A percentile compares a stretch with the other conserved stretches of the same genome.
phyloP scores from a whole-genome alignment of 805 yeast genomes.

The Candida verbasci region DNA sequence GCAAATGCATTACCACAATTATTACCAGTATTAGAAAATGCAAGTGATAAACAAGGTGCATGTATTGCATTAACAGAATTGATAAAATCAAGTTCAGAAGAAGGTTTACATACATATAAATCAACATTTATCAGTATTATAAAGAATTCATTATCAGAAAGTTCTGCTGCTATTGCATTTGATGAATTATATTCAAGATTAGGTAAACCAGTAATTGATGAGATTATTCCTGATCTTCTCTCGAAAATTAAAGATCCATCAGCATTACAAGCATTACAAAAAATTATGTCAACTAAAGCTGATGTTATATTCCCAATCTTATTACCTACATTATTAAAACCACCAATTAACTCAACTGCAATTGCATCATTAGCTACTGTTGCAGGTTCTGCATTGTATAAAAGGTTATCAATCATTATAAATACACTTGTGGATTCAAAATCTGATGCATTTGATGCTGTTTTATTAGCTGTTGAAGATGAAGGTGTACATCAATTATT shows the following conservation, averaged over 20 bases:
- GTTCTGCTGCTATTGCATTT: conserved; percentile 86
- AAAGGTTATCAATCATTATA: conserved; percentile 67
- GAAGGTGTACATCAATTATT: conserved; percentile 81
- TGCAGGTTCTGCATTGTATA: conserved; percentile 79
- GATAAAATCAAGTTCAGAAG: conserved; percentile 65
- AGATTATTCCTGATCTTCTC: conserved; percentile 79
- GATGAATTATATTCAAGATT: conserved; percentile 79
- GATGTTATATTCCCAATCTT: conserved; percentile 91
- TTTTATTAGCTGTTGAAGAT: conserved; percentile 68
- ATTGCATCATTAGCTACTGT: conserved; percentile 89
- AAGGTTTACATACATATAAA: conserved; percentile 61
- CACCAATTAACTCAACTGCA: conserved; percentile 79
- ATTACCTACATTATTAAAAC: conserved; percentile 74
- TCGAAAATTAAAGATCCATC: conserved; percentile 66
- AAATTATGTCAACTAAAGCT: conserved; percentile 85
- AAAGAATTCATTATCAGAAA: conserved; percentile 74
- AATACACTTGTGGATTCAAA: conserved; percentile 66
- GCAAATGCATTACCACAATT: conserved; percentile 78
- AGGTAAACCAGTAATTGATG: conserved; percentile 85
- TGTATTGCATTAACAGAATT: conserved; percentile 90
- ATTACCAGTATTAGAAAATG: conserved; percentile 80
- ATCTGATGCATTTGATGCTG: conserved; percentile 58
- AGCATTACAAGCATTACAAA: conserved; percentile 85
- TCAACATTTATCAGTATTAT: conserved; percentile 67
- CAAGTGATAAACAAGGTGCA: conserved; percentile 93